A percentile compares a stretch with the other conserved stretches of the same genome.
Conservation (phyloP, 208 protist species). For the Wallacemonas sp. region DNA sequence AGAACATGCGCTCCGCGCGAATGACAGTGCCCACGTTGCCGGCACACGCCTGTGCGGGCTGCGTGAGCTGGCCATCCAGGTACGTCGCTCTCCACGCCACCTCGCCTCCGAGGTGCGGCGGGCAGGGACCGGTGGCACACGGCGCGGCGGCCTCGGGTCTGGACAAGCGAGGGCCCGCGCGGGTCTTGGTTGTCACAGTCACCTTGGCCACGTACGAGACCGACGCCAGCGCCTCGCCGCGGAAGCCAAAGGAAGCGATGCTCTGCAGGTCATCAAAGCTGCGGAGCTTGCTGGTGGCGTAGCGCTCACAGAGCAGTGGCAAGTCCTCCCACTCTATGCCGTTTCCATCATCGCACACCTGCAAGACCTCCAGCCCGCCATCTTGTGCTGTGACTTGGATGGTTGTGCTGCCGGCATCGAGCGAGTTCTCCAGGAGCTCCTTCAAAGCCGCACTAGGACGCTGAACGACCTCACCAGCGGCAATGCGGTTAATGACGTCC, state of each 20-base stretch:
- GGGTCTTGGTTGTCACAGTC: constrained; percentile 64
- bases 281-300: constrained; percentile 95
- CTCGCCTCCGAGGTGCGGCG: background rate
- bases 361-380: constrained; percentile 96
- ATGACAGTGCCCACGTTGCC: constrained; percentile 89
- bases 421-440: constrained; percentile 98
- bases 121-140: no score
- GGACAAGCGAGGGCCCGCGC: background rate
- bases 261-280: constrained; percentile 87
- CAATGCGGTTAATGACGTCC: constrained; percentile 97
- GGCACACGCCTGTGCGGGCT: constrained; percentile 67
- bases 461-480: constrained; percentile 98
- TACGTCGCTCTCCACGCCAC: constrained; percentile 67
- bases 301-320: constrained; percentile 96
- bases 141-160: no score
- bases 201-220: constrained; percentile 86
- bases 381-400: constrained; percentile 91
- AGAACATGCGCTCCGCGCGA: constrained; percentile 90
- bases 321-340: constrained; percentile 96
- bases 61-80: constrained; percentile 93
- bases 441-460: constrained; percentile 97
- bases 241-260: constrained; percentile 92
- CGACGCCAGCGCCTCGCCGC: constrained; percentile 91
- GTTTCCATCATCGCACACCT: constrained; percentile 97
- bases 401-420: constrained; percentile 94